Conservation (phyloP, 2,329 filamentous ascomycete species). For the Fusarium keratoplasticum region DNA sequence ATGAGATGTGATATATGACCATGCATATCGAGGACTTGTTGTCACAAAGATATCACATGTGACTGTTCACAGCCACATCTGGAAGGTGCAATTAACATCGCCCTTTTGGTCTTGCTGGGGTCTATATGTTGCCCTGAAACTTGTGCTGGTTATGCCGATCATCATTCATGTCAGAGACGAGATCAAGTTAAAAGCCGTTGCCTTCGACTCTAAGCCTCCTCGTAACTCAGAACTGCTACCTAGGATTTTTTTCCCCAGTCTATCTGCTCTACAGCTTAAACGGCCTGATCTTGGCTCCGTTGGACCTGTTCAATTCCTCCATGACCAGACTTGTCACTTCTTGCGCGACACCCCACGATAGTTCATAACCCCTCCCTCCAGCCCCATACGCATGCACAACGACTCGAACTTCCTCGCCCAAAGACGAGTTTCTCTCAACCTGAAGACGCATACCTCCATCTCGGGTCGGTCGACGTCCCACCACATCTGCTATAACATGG, state of each 20-base stretch:
- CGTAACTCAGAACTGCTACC: not conserved
- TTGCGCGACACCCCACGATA: not conserved
- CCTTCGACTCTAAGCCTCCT: fast-evolving
- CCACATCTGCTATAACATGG: not conserved
- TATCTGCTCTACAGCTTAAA: not conserved
- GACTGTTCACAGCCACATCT: not conserved
- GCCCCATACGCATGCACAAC: not conserved
- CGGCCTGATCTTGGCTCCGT: not conserved
- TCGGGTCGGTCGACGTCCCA: not conserved
- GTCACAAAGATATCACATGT: not conserved
- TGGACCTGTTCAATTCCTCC: not conserved
- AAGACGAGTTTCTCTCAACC: not conserved
- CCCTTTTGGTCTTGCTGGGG: not conserved
- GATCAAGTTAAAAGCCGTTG: not conserved
- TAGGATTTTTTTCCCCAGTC: not conserved
- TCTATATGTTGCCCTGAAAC: not conserved
- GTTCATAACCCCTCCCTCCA: not conserved
- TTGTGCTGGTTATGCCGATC: not conserved
- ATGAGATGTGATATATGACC: not conserved
- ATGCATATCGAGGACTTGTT: not conserved
- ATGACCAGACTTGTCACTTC: not conserved
- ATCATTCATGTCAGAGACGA: not conserved
- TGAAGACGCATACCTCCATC: not conserved
- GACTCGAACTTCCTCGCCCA: not conserved
- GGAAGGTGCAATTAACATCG: not conserved